These are phyloP conservation scores for Silene coronaria DNA, from an alignment of 179 eudicot genomes.

Conservation along the genomic window DNA sequence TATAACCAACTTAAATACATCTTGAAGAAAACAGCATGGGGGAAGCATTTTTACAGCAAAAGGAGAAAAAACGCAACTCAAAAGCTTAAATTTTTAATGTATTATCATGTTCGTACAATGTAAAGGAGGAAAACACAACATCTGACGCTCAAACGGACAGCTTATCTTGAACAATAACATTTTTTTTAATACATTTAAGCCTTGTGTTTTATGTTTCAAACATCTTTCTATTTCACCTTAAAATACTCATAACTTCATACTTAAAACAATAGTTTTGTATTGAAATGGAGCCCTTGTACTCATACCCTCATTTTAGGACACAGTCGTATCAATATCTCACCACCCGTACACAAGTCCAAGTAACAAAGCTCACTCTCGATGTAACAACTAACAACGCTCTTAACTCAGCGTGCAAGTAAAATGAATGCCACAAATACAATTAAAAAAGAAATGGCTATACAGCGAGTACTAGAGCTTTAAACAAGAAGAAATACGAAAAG, in stretches of 20 bases:
- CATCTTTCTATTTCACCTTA: too few relatives aligned
- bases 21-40: neutral
- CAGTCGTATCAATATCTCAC: neutral
- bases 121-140: neutral
- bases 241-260: too few relatives aligned
- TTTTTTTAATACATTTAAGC: too few relatives aligned
- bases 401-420: neutral
- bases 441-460: too few relatives aligned
- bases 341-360: too few relatives aligned
- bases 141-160: neutral
- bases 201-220: too few relatives aligned
- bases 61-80: neutral
- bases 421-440: neutral
- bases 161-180: neutral
- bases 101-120: neutral
- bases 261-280: too few relatives aligned
- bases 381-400: neutral
- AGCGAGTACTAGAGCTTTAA: neutral
- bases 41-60: neutral
- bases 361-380: too few relatives aligned
- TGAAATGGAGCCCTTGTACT: neutral
- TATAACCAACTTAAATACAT: slow-evolving; percentile 2
- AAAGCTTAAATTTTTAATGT: neutral
- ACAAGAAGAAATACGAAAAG: neutral
- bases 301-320: neutral